Percentiles rank a stretch among this genome's conserved stretches.
Evolutionary conservation across 2,329 filamentous ascomycete species (phyloP).

Genomic region (Scorias spongiosa): DNA sequence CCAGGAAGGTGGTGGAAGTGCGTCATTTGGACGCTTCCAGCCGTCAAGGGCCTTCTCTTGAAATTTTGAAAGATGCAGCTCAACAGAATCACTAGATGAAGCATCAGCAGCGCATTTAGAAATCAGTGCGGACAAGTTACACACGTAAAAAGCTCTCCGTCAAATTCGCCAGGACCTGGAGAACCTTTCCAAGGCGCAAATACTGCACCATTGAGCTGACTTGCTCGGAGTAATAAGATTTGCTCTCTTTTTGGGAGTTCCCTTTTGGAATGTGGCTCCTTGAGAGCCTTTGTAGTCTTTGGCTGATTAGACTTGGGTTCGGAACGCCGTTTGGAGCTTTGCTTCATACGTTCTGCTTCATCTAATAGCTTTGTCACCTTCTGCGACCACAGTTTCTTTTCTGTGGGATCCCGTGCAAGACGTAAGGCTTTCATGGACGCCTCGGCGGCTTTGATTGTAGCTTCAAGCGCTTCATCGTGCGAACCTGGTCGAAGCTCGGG

Average conservation of each 20-base stretch:
- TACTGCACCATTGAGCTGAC: slow-evolving; percentile 63
- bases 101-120: slow-evolving; percentile 11
- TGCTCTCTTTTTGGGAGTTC: slow-evolving; percentile 56
- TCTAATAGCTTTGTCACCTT: slow-evolving; percentile 54
- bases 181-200: slow-evolving; percentile 73
- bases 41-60: slow-evolving; percentile 65
- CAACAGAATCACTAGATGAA: slow-evolving; percentile 45
- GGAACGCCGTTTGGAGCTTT: slow-evolving; percentile 14
- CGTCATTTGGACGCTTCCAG: slow-evolving; percentile 65
- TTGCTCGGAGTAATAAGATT: slow-evolving; percentile 60
- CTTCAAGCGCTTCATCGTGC: slow-evolving; percentile 47
- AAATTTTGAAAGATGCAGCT: slow-evolving; percentile 56
- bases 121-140: slow-evolving; percentile 15
- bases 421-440: slow-evolving; percentile 63
- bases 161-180: slow-evolving; percentile 48
- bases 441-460: slow-evolving; percentile 65
- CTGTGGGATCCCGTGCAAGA: slow-evolving; percentile 42
- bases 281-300: slow-evolving; percentile 21
- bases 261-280: slow-evolving; percentile 40
- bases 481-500: not conserved
- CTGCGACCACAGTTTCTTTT: slow-evolving; percentile 52
- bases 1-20: slow-evolving; percentile 37
- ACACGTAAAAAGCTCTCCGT: slow-evolving; percentile 48
- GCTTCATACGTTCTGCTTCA: slow-evolving; percentile 63
- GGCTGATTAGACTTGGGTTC: not conserved